phyloP scores from a whole-genome alignment of 805 yeast species.

The Dipodascopsis uninucleata region DNA sequence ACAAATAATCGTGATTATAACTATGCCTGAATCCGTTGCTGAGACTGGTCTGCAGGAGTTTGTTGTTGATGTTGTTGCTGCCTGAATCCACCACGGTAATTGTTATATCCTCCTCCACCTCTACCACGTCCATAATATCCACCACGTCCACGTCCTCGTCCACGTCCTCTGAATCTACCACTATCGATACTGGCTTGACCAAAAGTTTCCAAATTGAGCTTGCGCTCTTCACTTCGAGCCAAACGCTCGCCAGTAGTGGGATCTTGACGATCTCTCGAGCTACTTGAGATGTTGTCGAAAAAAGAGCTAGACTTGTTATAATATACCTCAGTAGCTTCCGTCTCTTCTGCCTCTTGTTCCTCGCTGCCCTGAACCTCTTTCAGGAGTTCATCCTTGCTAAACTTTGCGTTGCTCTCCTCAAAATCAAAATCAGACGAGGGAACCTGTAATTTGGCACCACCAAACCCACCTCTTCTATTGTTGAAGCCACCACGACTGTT shows the following conservation, averaged over 20 bases:
- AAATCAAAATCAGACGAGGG: conserved; percentile 71
- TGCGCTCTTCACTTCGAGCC: conserved; percentile 71
- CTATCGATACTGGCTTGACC: conserved; percentile 59
- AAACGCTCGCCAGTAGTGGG: conserved; percentile 45
- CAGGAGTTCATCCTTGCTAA: conserved; percentile 34
- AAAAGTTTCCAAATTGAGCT: conserved; percentile 75
- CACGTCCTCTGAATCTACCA: conserved; percentile 46
- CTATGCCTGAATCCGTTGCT: too few species aligned
- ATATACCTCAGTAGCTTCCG: conserved; percentile 35
- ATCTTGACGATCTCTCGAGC: conserved; percentile 38
- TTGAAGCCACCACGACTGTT: conserved; percentile 5
- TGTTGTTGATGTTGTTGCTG: background rate
- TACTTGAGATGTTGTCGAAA: conserved; percentile 79
- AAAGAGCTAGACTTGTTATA: conserved; percentile 84
- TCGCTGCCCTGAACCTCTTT: conserved; percentile 45
- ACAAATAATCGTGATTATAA: too few species aligned
- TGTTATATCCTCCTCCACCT: conserved; percentile 29
- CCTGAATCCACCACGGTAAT: background rate
- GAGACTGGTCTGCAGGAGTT: background rate
- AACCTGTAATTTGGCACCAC: conserved; percentile 34
- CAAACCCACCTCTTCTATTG: conserved; percentile 1
- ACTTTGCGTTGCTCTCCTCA: conserved; percentile 67
- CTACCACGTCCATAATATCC: conserved; percentile 40
- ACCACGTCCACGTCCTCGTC: conserved; percentile 49
- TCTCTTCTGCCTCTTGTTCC: conserved; percentile 35